Base-by-base conservation (phyloP, 768 basidiomycete genomes). In the Tulasnella sp. region DNA sequence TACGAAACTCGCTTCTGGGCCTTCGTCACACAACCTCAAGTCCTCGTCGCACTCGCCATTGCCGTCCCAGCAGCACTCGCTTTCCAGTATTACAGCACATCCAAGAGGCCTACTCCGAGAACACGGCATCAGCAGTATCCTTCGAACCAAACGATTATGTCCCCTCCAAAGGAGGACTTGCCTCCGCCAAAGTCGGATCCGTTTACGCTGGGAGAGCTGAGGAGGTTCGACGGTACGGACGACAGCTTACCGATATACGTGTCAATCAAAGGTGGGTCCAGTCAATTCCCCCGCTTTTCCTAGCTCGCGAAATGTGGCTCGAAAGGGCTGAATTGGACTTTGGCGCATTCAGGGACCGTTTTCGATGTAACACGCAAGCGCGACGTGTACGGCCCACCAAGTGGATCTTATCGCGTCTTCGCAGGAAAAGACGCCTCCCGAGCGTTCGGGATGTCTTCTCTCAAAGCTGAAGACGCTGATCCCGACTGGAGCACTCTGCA, bases 351-450 rank as follows among this genome's bases (percentile, higher is more conserved):
- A 92, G 92, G 95, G 63, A 90, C 89, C 1, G 85, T 98, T 9
- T 98, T 97, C 80, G 95, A 98, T 79, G 96, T 99, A 9, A 83
- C 90, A 0, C 82, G 82, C 73, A 98, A 96, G 80, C 81, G 81
- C 36, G 94, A 97, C 74, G 90, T 95, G 76, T 99, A 99, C 77
- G 96, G 96, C 1, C 83, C 85, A 1, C 93, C 92, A 2, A 72
- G 14, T 26, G 82, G 83, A 32, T 87, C 90, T 3, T 94, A 95
- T 80, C 85, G 87, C 75, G 80, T 96, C 26, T 98, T 98, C 79
- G 93, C 95, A 37, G 96, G 95, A 62, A 96, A 92, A 81, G 96
- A 99, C 77, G 96, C 89, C 0, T 95, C 93, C 8, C 87, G 84
- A 75, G 96, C 90, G 0, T 83, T 99, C 7, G 96, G 94, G 52